These are phyloP conservation scores for Suillus discolor DNA, from an alignment of 768 basidiomycete species.

Conservation along the genomic window DNA sequence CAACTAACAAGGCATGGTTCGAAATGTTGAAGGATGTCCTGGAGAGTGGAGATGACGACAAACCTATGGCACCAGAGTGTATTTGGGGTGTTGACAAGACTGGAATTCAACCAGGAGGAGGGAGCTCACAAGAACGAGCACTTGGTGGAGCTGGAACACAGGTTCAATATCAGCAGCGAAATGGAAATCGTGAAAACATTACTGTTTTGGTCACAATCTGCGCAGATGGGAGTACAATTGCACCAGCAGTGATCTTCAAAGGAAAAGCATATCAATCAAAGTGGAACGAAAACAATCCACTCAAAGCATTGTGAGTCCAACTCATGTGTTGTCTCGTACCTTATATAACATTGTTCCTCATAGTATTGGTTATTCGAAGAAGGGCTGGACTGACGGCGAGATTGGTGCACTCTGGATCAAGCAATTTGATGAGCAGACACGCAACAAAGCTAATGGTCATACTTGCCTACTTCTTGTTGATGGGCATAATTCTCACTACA, in stretches of 20 bases:
- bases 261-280: constrained; percentile 28
- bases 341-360: not conserved
- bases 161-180: constrained; percentile 37
- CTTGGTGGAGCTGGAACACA: constrained; percentile 15
- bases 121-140: not conserved
- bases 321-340: not conserved
- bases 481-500: constrained; percentile 48
- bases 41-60: constrained; percentile 3
- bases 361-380: constrained; percentile 35
- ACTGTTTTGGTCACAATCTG: constrained; percentile 44
- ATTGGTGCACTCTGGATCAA: constrained; percentile 41
- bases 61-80: constrained; percentile 7
- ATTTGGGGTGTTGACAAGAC: constrained; percentile 19
- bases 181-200: constrained; percentile 39
- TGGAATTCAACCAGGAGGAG: constrained; percentile 14
- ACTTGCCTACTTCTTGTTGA: constrained; percentile 44
- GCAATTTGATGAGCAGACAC: constrained; percentile 42
- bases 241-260: constrained; percentile 38
- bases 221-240: constrained; percentile 34
- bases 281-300: constrained; percentile 32
- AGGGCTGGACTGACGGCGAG: constrained; percentile 41
- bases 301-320: not conserved
- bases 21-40: not conserved
- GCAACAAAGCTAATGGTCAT: constrained; percentile 32
- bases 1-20: constrained; percentile 36